Evolutionary conservation across 768 basidiomycete species (phyloP), one percentile per base, ranked within the genome.

Genomic region (Hortiboletus campestris): DNA sequence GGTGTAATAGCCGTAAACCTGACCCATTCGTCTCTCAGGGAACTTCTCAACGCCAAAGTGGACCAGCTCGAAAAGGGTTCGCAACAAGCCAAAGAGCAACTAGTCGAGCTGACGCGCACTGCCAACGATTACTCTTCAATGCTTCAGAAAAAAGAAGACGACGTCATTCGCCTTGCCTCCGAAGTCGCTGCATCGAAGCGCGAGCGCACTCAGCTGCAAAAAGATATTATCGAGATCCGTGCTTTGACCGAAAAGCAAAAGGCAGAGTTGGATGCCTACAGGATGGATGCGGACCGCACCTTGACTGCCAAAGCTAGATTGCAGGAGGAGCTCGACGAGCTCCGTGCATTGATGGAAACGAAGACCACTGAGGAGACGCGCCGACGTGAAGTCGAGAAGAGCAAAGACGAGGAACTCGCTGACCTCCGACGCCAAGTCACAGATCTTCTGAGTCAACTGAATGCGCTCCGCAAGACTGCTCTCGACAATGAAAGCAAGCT

Each of bases 331-430:
- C 76, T 97, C 12, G 94, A 96, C 63, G 88, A 91, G 57, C 78
- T 98, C 9, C 86, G 94, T 8, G 75, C 82, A n/a, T 74, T 90
- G 14, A 82, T 97, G 75, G 85, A 87, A 44, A 89, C 90, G 1
- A 97, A 94, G 70, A 82, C 86, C 0, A 86, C 85, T 25, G 94
- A 98, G 69, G 94, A 94, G 64, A 88, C 83, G 10, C 86, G 87
- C 31, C 83, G 91, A 17, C 81, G 80, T 34, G 91, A 97, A 66
- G 92, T 85, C 1, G 91, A 94, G 68, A 87, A 86, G 71, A 88
- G 89, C 72, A 91, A 87, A 63, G 94, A 98, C 60, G 78, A 83
- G 43, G 96, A 99, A 70, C 83, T 98, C 12, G 69, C 73, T 0
- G 79, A 85, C 31, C 77, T 99, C 7, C 85, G 94, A 20, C 65